Conservation (phyloP, 1,284 basidiomycete genomes). For the Cerioporus squamosus region DNA sequence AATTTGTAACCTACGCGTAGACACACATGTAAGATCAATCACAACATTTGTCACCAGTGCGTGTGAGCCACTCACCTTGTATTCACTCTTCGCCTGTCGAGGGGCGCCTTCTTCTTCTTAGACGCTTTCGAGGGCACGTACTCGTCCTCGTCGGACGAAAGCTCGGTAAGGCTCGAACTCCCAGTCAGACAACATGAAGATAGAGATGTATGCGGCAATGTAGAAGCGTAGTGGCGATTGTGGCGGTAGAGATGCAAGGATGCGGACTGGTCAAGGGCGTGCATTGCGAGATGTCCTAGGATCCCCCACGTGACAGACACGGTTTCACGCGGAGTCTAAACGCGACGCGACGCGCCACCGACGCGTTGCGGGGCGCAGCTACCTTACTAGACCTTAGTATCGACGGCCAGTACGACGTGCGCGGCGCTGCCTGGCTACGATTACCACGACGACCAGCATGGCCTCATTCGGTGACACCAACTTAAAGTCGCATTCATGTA, state of each 20-base stretch:
- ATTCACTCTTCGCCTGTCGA: slow-evolving; percentile 35
- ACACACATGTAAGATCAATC: slow-evolving; percentile 7
- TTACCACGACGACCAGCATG: too few species aligned
- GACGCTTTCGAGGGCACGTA: slow-evolving; percentile 29
- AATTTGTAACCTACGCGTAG: slow-evolving; percentile 15
- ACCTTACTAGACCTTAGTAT: too few species aligned
- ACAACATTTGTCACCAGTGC: neutral
- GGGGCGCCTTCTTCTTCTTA: slow-evolving; percentile 24
- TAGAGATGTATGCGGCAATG: slow-evolving; percentile 13
- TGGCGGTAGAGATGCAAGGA: slow-evolving; percentile 1
- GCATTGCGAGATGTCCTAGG: neutral
- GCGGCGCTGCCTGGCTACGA: too few species aligned
- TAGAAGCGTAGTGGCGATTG: neutral
- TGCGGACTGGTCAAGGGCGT: neutral
- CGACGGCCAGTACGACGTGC: too few species aligned
- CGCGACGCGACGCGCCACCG: too few species aligned
- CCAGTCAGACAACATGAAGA: slow-evolving; percentile 33
- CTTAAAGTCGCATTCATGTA: too few species aligned
- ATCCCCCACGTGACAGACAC: too few species aligned
- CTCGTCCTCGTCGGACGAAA: slow-evolving; percentile 43
- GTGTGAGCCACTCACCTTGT: slow-evolving; percentile 33
- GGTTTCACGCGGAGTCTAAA: neutral
- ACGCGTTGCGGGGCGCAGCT: too few species aligned
- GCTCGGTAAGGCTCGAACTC: slow-evolving; percentile 49
- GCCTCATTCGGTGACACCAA: too few species aligned